phyloP scores from a whole-genome alignment of 75 land plant species.

The Isoetes taiwanensis region DNA sequence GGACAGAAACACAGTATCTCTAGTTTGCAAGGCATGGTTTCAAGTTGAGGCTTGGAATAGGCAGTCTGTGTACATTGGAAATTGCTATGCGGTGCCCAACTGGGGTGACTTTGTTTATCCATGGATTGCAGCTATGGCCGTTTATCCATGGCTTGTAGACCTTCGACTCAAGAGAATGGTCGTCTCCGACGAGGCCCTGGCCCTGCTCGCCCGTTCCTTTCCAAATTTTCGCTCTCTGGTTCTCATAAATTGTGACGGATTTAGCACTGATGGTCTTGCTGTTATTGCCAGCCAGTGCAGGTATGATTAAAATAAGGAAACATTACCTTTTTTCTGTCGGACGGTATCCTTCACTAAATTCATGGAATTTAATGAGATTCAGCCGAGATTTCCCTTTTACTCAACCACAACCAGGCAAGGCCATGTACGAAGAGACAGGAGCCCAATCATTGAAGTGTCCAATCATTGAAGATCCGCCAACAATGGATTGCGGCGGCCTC shows the following conservation, averaged over 20 bases:
- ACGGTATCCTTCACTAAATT: too few relatives aligned
- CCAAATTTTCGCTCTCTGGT: slow-evolving; percentile 28
- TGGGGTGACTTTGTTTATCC: slow-evolving; percentile 45
- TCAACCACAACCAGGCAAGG: too few relatives aligned
- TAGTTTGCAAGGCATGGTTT: slow-evolving; percentile 81
- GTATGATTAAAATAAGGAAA: too few relatives aligned
- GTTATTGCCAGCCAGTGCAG: slow-evolving; percentile 47
- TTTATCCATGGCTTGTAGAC: slow-evolving; percentile 30
- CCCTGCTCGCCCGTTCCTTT: slow-evolving; percentile 20
- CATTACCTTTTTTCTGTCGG: too few relatives aligned
- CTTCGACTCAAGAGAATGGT: slow-evolving; percentile 51
- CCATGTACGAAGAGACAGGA: too few relatives aligned
- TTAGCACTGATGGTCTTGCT: slow-evolving; percentile 44
- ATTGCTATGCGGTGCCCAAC: slow-evolving; percentile 60
- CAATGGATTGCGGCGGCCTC: too few relatives aligned
- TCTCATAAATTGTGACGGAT: slow-evolving; percentile 45
- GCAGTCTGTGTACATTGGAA: slow-evolving; percentile 55
- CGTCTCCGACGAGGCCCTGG: slow-evolving; percentile 40
- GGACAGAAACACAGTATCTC: slow-evolving; percentile 68
- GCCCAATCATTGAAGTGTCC: too few relatives aligned
- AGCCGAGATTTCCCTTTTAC: too few relatives aligned
- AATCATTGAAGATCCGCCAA: too few relatives aligned
- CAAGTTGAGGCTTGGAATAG: slow-evolving; percentile 47
- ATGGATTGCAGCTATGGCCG: slow-evolving; percentile 25
- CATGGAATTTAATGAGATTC: too few relatives aligned